These are phyloP conservation scores for Akebia trifoliata DNA, from an alignment of 164 flowering plant species.

Conservation along the genomic window DNA sequence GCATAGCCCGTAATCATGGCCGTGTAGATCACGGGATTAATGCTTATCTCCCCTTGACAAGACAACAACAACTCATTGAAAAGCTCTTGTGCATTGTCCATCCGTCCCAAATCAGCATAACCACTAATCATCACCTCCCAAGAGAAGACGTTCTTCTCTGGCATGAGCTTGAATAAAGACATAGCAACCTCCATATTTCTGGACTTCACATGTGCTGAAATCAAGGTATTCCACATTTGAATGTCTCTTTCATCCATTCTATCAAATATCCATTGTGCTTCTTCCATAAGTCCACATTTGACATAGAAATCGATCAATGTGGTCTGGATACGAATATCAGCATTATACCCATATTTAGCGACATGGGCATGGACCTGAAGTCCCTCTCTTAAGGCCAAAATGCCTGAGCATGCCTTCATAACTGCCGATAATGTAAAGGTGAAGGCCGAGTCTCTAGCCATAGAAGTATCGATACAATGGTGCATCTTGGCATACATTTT, in stretches of 20 bases:
- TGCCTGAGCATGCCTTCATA: conserved; percentile 18
- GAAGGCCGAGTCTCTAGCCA: conserved; percentile 9
- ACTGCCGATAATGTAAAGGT: conserved; percentile 14
- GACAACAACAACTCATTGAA: conserved; percentile 6
- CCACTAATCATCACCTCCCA: conserved; percentile 21
- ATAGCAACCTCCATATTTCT: conserved; percentile 18
- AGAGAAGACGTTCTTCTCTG: conserved; percentile 12
- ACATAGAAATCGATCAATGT: conserved; percentile 18
- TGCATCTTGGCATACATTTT: conserved; percentile 15
- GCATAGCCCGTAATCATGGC: conserved; percentile 22
- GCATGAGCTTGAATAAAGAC: conserved; percentile 15
- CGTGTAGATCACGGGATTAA: conserved; percentile 13
- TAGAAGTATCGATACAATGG: neutral
- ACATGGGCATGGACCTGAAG: conserved; percentile 20
- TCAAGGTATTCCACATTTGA: conserved; percentile 23
- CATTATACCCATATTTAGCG: conserved; percentile 11
- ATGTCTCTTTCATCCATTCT: conserved; percentile 16
- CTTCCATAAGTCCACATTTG: conserved; percentile 4
- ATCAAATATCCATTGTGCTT: conserved; percentile 9
- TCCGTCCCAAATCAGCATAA: conserved; percentile 15
- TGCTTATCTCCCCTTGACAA: neutral
- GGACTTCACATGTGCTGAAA: conserved; percentile 6
- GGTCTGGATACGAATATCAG: conserved; percentile 11
- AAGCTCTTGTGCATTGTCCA: conserved; percentile 14
- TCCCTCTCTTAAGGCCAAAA: conserved; percentile 8